Base-by-base conservation (phyloP, 441 rosid genomes). In the Pelargonium myrrhifolium region DNA sequence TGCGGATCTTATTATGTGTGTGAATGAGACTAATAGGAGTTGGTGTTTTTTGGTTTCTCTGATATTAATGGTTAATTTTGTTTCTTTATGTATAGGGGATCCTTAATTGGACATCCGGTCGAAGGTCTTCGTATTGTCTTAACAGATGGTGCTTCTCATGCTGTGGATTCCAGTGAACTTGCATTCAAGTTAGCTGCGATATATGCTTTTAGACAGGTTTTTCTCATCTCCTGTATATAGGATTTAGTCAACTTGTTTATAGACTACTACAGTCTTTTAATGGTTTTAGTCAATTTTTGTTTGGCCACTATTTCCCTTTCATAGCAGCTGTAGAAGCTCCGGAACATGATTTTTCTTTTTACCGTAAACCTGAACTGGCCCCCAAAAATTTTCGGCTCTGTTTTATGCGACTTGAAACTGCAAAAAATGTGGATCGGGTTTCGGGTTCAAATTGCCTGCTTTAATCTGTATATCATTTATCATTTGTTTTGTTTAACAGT, bases 131-230 rank as follows among this genome's bases (percentile, higher is more conserved):
- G 96, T 1, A 76, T 92, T 76, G 93, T 81, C 67, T 80, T 94
- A 65, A 89, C 93, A 1, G 99, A 94, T 69, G 99, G 99, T 67
- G 94, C 96, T 64, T 84, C 99, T 12, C 98, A 94, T 76, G 82
- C 93, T 0, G 98, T 94, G 71, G 98, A 94, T 86, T 94, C 98
- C 49, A 94, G 99, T 78, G 98, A 94, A 75, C 94, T 94, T 75
- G 98, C 99, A 12, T 94, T 94, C 80, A 94, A 94, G 73, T 80
- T 94, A 71, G 98, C 98, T 42, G 72, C 99, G 70, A 94, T 94
- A 67, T 94, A 94, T 77, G 99, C 98, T 69, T 94, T 94, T 71
- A 86, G 99, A 83, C 94, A 86, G 89, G 96, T 84, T 8, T 6
- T 31, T 21, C 60, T 51, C 37, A 22, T 45, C 24, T 22, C 59